Percentiles rank a stretch among this genome's conserved stretches.
Conservation (phyloP, 768 basidiomycete genomes). For the Tricholoma matsutake region DNA sequence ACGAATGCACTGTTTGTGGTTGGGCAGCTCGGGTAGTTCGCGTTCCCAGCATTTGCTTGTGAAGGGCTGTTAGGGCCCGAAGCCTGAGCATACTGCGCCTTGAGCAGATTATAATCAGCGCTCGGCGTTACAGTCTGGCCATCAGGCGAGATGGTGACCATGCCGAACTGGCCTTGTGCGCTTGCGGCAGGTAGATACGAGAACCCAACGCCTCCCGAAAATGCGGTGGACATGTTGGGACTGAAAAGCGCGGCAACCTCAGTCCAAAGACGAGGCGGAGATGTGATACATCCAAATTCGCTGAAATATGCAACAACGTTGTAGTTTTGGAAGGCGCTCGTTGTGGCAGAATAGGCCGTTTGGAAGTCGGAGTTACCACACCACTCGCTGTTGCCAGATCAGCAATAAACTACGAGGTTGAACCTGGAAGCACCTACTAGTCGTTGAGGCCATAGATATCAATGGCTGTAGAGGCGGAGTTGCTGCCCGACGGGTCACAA, state of each 20-base stretch:
- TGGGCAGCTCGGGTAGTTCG: constrained; percentile 65
- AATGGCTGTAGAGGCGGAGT: constrained; percentile 61
- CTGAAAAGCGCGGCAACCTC: constrained; percentile 75
- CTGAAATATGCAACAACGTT: constrained; percentile 88
- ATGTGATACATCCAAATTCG: constrained; percentile 76
- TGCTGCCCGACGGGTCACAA: constrained; percentile 57
- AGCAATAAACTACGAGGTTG: not conserved
- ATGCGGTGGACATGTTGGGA: constrained; percentile 68
- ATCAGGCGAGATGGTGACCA: constrained; percentile 73
- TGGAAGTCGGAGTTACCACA: constrained; percentile 67
- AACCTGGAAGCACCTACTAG: constrained; percentile 52
- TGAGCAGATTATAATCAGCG: constrained; percentile 65
- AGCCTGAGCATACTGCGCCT: constrained; percentile 55
- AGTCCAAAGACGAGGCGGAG: constrained; percentile 69
- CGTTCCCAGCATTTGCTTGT: constrained; percentile 35
- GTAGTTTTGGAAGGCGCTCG: constrained; percentile 54
- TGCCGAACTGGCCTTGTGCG: constrained; percentile 74
- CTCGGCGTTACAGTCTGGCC: constrained; percentile 62
- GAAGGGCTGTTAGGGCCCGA: constrained; percentile 62
- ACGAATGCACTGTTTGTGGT: constrained; percentile 53
- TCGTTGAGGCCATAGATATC: constrained; percentile 88
- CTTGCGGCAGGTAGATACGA: constrained; percentile 86
- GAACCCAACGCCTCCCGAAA: constrained; percentile 89
- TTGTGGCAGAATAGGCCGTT: constrained; percentile 52
- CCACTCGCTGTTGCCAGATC: constrained; percentile 58